phyloP scores from a whole-genome alignment of 2,329 filamentous ascomycete genomes.

The Pseudopithomyces maydicus region DNA sequence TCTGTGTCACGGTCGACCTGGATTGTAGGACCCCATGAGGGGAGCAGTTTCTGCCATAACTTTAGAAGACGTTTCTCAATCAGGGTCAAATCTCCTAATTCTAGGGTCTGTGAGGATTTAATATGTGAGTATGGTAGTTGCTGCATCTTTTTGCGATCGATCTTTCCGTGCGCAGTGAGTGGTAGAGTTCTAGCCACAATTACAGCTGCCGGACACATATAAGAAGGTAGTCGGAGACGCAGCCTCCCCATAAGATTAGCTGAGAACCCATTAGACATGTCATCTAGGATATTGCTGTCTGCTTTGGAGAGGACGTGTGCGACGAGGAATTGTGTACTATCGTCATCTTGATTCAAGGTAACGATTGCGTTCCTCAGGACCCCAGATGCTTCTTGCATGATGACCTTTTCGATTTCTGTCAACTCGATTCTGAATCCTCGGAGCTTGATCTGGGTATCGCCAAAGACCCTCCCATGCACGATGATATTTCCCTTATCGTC shows the following conservation, averaged over 20 bases:
- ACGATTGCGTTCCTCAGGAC: conserved; percentile 33
- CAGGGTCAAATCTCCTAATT: conserved; percentile 1
- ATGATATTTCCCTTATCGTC: conserved; percentile 40
- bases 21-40: not conserved
- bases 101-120: not conserved
- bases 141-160: conserved; percentile 21
- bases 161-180: conserved; percentile 7
- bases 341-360: conserved; percentile 18
- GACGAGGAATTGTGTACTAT: not conserved
- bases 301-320: not conserved
- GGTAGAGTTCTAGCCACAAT: not conserved
- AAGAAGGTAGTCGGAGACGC: not conserved
- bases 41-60: conserved; percentile 18
- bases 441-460: conserved; percentile 31
- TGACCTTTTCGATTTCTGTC: conserved; percentile 44
- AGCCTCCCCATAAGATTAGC: not conserved
- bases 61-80: conserved; percentile 5
- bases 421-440: conserved; percentile 48
- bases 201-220: not conserved
- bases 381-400: conserved; percentile 31
- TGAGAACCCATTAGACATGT: not conserved
- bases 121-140: conserved; percentile 18
- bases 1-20: conserved; percentile 28
- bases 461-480: conserved; percentile 19
- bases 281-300: not conserved